Evolutionary conservation across 179 eudicot genomes (phyloP).

Genomic region (Sideroxylon spinosum): DNA sequence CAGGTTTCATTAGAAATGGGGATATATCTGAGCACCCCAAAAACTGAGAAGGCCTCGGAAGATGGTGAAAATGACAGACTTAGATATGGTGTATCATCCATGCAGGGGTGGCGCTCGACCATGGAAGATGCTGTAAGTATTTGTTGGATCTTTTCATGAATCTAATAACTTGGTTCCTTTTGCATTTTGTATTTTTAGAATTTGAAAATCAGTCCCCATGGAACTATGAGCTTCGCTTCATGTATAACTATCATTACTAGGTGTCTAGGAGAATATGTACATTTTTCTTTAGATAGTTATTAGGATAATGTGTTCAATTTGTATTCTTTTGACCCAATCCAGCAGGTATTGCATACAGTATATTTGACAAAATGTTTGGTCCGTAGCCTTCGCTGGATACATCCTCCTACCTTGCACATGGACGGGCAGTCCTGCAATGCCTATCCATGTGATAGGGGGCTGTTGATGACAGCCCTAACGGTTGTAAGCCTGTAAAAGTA

Average conservation of each 20-base stretch:
- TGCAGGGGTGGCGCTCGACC: slow-evolving; percentile 81
- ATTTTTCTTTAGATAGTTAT: too few relatives aligned
- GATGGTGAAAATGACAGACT: slow-evolving; percentile 60
- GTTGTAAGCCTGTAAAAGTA: too few relatives aligned
- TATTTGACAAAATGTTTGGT: background rate
- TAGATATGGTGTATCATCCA: slow-evolving; percentile 65
- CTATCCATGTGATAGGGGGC: too few relatives aligned
- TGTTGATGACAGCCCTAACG: too few relatives aligned
- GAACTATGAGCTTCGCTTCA: too few relatives aligned
- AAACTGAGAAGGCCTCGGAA: slow-evolving; percentile 59
- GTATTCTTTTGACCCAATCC: too few relatives aligned
- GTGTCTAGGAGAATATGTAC: background rate
- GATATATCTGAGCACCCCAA: slow-evolving; percentile 64
- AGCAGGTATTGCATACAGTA: background rate
- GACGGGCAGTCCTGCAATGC: too few relatives aligned
- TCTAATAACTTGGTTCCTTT: background rate
- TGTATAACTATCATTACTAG: background rate
- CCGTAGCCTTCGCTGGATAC: background rate
- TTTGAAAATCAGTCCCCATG: background rate
- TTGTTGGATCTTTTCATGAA: background rate
- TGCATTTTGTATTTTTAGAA: background rate
- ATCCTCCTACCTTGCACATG: too few relatives aligned
- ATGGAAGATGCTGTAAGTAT: slow-evolving; percentile 79
- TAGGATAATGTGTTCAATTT: too few relatives aligned
- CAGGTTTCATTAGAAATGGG: slow-evolving; percentile 39